Conservation (phyloP, 371 early-diverging fungal genomes). For the Ordospora colligata region DNA sequence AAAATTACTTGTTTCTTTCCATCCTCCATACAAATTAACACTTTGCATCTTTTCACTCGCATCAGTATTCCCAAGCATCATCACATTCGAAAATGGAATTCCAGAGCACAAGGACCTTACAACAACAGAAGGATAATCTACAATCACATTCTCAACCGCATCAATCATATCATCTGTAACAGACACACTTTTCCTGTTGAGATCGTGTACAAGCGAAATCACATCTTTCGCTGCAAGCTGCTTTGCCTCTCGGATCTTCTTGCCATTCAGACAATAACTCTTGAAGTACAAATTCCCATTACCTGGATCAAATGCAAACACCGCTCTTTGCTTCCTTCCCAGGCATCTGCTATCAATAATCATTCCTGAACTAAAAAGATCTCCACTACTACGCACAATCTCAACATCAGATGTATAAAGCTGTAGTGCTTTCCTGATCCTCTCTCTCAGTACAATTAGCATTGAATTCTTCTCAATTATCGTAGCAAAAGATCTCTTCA, state of each 20-base stretch:
- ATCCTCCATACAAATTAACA: slow-evolving; percentile 73
- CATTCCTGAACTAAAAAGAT: slow-evolving; percentile 7
- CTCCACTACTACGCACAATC: background rate
- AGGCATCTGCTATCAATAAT: slow-evolving; percentile 1
- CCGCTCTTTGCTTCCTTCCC: slow-evolving; percentile 80
- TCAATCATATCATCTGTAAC: slow-evolving; percentile 96
- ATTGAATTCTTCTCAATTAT: slow-evolving; percentile 94
- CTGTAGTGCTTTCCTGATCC: slow-evolving; percentile 90
- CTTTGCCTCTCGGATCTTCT: slow-evolving; percentile 96
- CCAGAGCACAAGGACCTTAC: slow-evolving; percentile 88
- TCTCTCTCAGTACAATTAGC: slow-evolving; percentile 85
- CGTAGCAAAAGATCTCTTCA: slow-evolving; percentile 63
- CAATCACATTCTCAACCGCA: slow-evolving; percentile 80
- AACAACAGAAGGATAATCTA: slow-evolving; percentile 75
- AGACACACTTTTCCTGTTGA: slow-evolving; percentile 83
- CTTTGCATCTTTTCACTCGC: slow-evolving; percentile 46
- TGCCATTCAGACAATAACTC: slow-evolving; percentile 90
- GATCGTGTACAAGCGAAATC: slow-evolving; percentile 93
- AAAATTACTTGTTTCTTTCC: slow-evolving; percentile 83
- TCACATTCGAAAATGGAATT: slow-evolving; percentile 89
- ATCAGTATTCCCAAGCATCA: slow-evolving; percentile 89
- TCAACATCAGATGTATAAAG: slow-evolving; percentile 67
- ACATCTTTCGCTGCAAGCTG: slow-evolving; percentile 94
- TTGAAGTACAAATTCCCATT: slow-evolving; percentile 93
- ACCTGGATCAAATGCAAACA: slow-evolving; percentile 92